phyloP scores from a whole-genome alignment of 148 eudicot species.

The Linanthus parryae region DNA sequence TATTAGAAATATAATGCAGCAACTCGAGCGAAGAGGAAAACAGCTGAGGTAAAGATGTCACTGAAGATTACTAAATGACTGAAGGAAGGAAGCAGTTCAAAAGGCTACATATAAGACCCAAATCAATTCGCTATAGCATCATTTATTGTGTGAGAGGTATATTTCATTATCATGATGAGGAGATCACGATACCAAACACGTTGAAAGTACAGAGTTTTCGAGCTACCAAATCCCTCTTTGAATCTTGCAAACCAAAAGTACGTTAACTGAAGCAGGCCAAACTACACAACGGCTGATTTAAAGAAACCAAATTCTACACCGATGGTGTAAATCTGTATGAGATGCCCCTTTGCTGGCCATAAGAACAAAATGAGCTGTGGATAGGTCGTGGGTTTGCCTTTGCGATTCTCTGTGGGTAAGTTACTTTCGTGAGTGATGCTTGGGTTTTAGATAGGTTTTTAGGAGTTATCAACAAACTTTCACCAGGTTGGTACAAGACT shows the following conservation, averaged over 20 bases:
- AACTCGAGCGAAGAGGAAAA: not conserved
- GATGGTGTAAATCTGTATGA: no score
- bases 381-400: no score
- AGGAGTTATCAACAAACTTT: no score
- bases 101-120: not conserved
- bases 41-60: not conserved
- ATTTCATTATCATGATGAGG: constrained; percentile 1
- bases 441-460: no score
- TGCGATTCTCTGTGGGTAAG: no score
- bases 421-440: no score
- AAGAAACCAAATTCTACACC: no score
- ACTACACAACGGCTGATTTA: no score
- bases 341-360: no score
- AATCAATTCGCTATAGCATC: not conserved
- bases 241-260: not conserved
- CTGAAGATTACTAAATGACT: not conserved
- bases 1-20: not conserved
- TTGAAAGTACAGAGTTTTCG: not conserved
- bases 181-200: not conserved
- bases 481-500: no score
- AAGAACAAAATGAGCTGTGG: no score
- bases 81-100: not conserved
- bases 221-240: not conserved
- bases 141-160: not conserved
- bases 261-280: no score